A percentile compares a stretch with the other conserved stretches of the same genome.
Conservation (phyloP, 73 alveolate genomes). For the Paramecium pentaurelia region DNA sequence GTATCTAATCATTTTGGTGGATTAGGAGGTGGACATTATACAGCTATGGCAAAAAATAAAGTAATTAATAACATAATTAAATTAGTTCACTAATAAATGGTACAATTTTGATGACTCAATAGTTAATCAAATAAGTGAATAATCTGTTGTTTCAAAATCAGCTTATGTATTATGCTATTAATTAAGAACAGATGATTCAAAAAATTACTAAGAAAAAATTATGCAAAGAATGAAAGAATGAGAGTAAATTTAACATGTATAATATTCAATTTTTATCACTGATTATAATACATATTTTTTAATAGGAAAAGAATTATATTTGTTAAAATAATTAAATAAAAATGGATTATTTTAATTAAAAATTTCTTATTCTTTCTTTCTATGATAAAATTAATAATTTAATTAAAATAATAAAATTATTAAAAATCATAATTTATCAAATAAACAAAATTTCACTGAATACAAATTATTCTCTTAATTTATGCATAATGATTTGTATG, state of each 20-base stretch:
- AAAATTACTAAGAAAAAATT: neutral
- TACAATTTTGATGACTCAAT: slow-evolving; percentile 20
- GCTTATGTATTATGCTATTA: slow-evolving; percentile 11
- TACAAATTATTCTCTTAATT: neutral
- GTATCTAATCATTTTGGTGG: slow-evolving; percentile 77
- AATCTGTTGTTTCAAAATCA: neutral
- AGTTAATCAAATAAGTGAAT: neutral
- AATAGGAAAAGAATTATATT: too few relatives aligned
- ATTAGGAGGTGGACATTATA: slow-evolving; percentile 79
- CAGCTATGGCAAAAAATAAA: slow-evolving; percentile 71
- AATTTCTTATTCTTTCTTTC: too few relatives aligned
- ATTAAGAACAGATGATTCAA: neutral
- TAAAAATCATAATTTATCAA: neutral
- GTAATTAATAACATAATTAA: neutral
- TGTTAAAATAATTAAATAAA: too few relatives aligned
- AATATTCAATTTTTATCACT: too few relatives aligned
- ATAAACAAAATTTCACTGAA: neutral
- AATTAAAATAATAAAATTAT: neutral
- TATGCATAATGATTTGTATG: neutral
- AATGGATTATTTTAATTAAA: too few relatives aligned
- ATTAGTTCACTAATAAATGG: neutral
- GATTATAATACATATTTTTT: too few relatives aligned
- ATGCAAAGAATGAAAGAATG: neutral
- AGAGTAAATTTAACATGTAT: neutral
- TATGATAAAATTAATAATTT: neutral